These are phyloP conservation scores for Epichloe gansuensis DNA, from an alignment of 2,329 filamentous ascomycete genomes.

Conservation along the genomic window DNA sequence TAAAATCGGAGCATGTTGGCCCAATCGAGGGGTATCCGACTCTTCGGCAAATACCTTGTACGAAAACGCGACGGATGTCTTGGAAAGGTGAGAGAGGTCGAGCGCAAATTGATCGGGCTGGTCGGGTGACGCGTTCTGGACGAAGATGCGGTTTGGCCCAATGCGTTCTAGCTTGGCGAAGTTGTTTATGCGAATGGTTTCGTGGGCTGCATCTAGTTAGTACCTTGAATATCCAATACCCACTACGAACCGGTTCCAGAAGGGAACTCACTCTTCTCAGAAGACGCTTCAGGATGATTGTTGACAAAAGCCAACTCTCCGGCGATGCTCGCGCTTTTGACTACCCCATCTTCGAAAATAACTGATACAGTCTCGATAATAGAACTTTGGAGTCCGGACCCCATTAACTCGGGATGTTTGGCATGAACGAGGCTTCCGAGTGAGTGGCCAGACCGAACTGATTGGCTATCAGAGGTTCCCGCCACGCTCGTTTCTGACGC, in stretches of 20 bases:
- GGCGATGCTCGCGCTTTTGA: slow-evolving; percentile 61
- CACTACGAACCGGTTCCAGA: background rate
- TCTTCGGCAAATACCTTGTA: slow-evolving; percentile 73
- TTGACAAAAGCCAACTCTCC: slow-evolving; percentile 86
- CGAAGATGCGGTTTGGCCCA: slow-evolving; percentile 84
- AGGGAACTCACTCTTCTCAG: slow-evolving; percentile 34
- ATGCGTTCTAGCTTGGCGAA: slow-evolving; percentile 82
- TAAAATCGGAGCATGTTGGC: slow-evolving; percentile 55
- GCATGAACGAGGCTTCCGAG: slow-evolving; percentile 54
- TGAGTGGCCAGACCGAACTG: slow-evolving; percentile 78
- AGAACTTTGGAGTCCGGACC: slow-evolving; percentile 72
- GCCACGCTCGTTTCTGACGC: slow-evolving; percentile 49
- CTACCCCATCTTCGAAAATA: slow-evolving; percentile 59
- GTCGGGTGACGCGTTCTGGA: slow-evolving; percentile 51
- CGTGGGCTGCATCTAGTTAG: slow-evolving; percentile 27
- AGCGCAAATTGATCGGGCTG: slow-evolving; percentile 70
- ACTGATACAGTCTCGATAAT: slow-evolving; percentile 87
- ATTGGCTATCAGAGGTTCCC: slow-evolving; percentile 69
- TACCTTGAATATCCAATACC: background rate
- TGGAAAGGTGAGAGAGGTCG: slow-evolving; percentile 57
- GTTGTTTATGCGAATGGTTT: slow-evolving; percentile 75
- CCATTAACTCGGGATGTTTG: slow-evolving; percentile 70
- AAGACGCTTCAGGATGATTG: slow-evolving; percentile 37
- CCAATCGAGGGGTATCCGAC: slow-evolving; percentile 28
- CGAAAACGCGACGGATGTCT: slow-evolving; percentile 74